These are phyloP conservation scores for Olyra latifolia DNA, from an alignment of 176 grass and related monocot species.

Conservation along the genomic window DNA sequence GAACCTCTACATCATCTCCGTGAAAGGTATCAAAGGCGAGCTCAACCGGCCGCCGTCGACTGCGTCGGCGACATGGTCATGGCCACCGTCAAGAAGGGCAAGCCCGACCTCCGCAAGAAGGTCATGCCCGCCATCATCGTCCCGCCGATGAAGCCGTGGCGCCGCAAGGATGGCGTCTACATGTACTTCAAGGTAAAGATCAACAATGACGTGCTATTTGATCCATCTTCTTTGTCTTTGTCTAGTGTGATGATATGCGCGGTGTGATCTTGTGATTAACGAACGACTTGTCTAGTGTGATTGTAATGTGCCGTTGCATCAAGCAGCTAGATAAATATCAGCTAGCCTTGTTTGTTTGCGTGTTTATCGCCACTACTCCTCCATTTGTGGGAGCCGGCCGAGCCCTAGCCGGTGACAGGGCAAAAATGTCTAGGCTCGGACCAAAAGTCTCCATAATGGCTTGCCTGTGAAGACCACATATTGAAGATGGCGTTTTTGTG, in stretches of 20 bases:
- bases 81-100: conserved; percentile 60
- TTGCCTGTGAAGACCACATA: too few relatives aligned
- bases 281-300: not conserved
- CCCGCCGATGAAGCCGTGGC: conserved; percentile 54
- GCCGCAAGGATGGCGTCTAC: conserved; percentile 50
- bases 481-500: too few relatives aligned
- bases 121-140: conserved; percentile 58
- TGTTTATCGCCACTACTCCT: not conserved
- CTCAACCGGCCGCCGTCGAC: conserved; percentile 44
- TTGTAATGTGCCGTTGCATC: not conserved
- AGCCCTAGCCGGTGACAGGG: too few relatives aligned
- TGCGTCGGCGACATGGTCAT: conserved; percentile 63
- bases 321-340: not conserved
- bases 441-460: too few relatives aligned
- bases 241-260: not conserved
- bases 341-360: not conserved
- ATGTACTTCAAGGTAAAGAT: conserved; percentile 58
- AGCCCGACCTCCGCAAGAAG: conserved; percentile 56
- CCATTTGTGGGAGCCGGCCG: too few relatives aligned
- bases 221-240: not conserved
- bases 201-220: too few relatives aligned
- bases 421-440: too few relatives aligned
- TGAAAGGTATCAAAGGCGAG: conserved; percentile 52
- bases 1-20: conserved; percentile 60
- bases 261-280: not conserved